phyloP scores from a whole-genome alignment of 306 rosid species.

The Fagus sylvatica region DNA sequence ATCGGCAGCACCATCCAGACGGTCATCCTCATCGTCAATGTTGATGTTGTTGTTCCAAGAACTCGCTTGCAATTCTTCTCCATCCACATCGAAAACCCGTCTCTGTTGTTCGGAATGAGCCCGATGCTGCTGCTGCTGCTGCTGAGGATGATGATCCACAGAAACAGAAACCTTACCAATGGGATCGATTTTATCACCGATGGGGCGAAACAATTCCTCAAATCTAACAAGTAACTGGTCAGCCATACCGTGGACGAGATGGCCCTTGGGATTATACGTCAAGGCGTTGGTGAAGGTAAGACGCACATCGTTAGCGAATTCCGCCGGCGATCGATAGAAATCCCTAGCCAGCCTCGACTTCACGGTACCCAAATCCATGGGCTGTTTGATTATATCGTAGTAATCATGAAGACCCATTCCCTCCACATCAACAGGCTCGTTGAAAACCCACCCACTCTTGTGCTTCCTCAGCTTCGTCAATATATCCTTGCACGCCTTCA shows the following conservation, averaged over 20 bases:
- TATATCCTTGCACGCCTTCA: slow-evolving; percentile 69
- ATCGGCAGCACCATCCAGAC: neutral
- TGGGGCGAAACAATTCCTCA: slow-evolving; percentile 64
- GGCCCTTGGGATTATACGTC: slow-evolving; percentile 83
- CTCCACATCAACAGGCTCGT: slow-evolving; percentile 61
- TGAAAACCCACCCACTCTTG: slow-evolving; percentile 73
- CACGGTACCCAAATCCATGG: slow-evolving; percentile 96
- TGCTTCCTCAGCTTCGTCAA: slow-evolving; percentile 80
- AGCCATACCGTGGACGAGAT: slow-evolving; percentile 61
- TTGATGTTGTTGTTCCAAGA: slow-evolving; percentile 56
- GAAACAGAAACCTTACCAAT: slow-evolving; percentile 21
- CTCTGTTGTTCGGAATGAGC: slow-evolving; percentile 18
- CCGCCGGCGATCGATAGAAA: slow-evolving; percentile 49
- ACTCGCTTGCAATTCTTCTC: slow-evolving; percentile 79
- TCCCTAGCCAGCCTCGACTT: slow-evolving; percentile 53
- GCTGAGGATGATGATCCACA: no score
- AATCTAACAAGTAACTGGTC: slow-evolving; percentile 58
- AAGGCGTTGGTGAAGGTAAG: slow-evolving; percentile 79
- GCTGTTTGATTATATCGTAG: slow-evolving; percentile 66
- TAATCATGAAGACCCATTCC: slow-evolving; percentile 85
- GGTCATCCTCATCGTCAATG: no score
- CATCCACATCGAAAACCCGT: slow-evolving; percentile 33
- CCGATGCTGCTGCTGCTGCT: no score
- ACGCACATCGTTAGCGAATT: slow-evolving; percentile 73
- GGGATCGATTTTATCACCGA: slow-evolving; percentile 35